phyloP scores from a whole-genome alignment of 2,329 filamentous ascomycete species.

The Colletotrichum gigasporum region DNA sequence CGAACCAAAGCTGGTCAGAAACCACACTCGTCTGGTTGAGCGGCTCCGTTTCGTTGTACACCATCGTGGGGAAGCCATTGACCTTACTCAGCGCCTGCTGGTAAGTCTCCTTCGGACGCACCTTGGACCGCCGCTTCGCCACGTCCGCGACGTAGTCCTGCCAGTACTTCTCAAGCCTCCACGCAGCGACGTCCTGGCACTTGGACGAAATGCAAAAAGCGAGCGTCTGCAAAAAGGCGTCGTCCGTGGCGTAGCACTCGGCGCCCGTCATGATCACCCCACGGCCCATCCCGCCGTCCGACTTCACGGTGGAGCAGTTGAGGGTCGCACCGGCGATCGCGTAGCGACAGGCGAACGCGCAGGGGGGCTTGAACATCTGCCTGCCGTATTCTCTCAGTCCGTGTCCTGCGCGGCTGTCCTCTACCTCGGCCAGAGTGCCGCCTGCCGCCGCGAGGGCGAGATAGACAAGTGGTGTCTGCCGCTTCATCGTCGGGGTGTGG shows the following conservation, averaged over 20 bases:
- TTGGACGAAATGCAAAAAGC: slow-evolving; percentile 38
- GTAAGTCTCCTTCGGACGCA: neutral
- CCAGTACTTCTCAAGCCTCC: slow-evolving; percentile 3
- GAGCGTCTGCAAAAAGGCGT: slow-evolving; percentile 36
- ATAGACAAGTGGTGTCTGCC: no score
- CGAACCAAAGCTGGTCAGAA: neutral
- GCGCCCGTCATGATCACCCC: slow-evolving; percentile 23
- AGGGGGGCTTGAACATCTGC: slow-evolving; percentile 33
- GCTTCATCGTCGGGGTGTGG: no score
- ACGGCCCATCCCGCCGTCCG: neutral
- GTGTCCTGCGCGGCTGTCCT: neutral
- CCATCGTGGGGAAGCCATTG: neutral
- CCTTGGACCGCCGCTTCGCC: neutral
- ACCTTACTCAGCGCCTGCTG: neutral
- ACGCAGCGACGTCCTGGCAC: slow-evolving; percentile 28
- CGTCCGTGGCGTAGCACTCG: slow-evolving; percentile 36
- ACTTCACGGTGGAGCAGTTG: slow-evolving; percentile 33
- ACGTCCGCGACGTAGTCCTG: neutral
- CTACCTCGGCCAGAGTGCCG: no score
- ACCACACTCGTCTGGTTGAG: neutral
- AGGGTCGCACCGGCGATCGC: slow-evolving; percentile 33
- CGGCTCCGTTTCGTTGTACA: neutral
- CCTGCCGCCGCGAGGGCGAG: no score
- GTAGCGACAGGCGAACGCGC: slow-evolving; percentile 40
- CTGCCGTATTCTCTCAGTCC: slow-evolving; percentile 22